Evolutionary conservation across 2,329 filamentous ascomycete species (phyloP).

Genomic region (Fusarium illudens): DNA sequence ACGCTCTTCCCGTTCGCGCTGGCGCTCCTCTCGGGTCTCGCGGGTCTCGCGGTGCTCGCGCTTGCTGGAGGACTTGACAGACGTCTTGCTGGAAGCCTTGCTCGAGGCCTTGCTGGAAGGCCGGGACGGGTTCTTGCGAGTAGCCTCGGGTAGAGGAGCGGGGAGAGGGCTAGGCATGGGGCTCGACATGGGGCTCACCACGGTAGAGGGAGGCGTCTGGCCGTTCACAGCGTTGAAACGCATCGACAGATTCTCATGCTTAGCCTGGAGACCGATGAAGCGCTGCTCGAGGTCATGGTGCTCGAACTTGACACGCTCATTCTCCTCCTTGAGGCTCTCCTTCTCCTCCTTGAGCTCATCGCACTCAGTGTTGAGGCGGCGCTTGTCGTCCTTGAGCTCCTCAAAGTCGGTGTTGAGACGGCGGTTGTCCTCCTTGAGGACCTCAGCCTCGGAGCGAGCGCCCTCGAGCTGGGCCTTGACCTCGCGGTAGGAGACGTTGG

Average conservation of each 20-base stretch:
- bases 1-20: slow-evolving; percentile 36
- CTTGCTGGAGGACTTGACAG: slow-evolving; percentile 37
- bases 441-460: slow-evolving; percentile 38
- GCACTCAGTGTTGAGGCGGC: slow-evolving; percentile 41
- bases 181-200: slow-evolving; percentile 40
- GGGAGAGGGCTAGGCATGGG: slow-evolving; percentile 37
- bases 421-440: slow-evolving; percentile 40
- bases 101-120: slow-evolving; percentile 43
- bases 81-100: slow-evolving; percentile 42
- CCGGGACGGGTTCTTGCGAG: slow-evolving; percentile 42
- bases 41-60: slow-evolving; percentile 42
- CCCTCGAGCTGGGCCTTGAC: slow-evolving; percentile 41
- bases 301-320: slow-evolving; percentile 42
- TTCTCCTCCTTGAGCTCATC: slow-evolving; percentile 37
- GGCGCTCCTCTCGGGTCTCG: slow-evolving; percentile 39
- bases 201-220: slow-evolving; percentile 32
- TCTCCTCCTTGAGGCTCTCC: slow-evolving; percentile 37
- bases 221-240: slow-evolving; percentile 41
- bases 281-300: slow-evolving; percentile 40
- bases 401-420: slow-evolving; percentile 38
- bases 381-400: slow-evolving; percentile 40
- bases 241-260: slow-evolving; percentile 43
- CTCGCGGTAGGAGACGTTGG: slow-evolving; percentile 36
- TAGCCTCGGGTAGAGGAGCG: slow-evolving; percentile 37
- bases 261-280: slow-evolving; percentile 41